A percentile compares a stretch with the other conserved stretches of the same genome.
phyloP scores from a whole-genome alignment of 805 yeast species.

The Kodamaea jinghongensis region DNA sequence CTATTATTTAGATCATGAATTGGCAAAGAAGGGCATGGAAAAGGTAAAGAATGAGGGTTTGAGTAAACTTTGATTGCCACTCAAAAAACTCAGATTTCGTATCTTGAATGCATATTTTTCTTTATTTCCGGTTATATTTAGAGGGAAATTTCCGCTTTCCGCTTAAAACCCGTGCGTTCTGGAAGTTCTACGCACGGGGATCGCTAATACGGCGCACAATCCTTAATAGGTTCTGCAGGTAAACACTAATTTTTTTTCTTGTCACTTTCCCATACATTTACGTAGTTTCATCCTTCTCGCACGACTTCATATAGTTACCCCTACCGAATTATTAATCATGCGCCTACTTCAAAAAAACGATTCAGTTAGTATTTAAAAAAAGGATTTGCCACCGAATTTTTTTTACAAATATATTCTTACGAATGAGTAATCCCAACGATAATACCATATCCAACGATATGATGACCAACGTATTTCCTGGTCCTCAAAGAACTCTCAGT shows the following conservation, averaged over 20 bases:
- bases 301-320: constrained; percentile 4
- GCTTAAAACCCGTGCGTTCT: too few species aligned
- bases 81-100: too few species aligned
- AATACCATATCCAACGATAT: background rate
- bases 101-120: too few species aligned
- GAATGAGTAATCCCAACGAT: constrained; percentile 2
- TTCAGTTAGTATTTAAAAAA: background rate
- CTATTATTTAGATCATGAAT: constrained; percentile 40
- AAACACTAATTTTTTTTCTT: background rate
- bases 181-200: too few species aligned
- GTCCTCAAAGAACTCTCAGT: constrained; percentile 15
- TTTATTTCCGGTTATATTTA: too few species aligned
- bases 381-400: constrained; percentile 7
- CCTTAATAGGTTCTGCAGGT: background rate
- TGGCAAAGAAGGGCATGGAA: constrained; percentile 38
- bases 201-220: too few species aligned
- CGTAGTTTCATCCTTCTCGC: constrained; percentile 4
- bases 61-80: background rate
- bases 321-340: constrained; percentile 4
- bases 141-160: too few species aligned
- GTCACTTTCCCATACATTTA: background rate
- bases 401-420: background rate
- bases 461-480: constrained; percentile 1
- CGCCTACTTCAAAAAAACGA: background rate
- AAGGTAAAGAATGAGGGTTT: constrained; percentile 30